Evolutionary conservation across 257 asterid species (phyloP), one percentile per base, ranked within the genome.

Genomic region (Haberlea rhodopensis): DNA sequence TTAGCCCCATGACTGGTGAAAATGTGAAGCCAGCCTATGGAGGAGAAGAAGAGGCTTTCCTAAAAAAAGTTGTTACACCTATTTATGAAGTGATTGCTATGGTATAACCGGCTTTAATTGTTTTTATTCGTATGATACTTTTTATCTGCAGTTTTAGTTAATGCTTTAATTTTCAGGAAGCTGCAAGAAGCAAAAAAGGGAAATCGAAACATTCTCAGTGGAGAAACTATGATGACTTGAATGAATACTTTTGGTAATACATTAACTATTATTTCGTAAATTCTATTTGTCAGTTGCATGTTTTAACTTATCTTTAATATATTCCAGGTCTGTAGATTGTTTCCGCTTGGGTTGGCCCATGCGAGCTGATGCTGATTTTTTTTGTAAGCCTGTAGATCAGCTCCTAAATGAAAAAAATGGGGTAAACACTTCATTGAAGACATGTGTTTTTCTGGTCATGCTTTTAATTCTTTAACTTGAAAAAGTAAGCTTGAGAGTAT

Each of bases 311-410:
- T 52, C 61, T 66, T 25, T 66, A 37, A 52, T 8, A 13, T 64
- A 53, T 25, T 74, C 28, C 73, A 92, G 99, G 99, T 87, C 99
- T 6, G 97, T 81, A 63, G 99, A 94, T 80, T 94, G 99, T 81
- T 94, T 94, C 74, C 94, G 97, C 27, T 73, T 94, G 76, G 97
- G 99, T 63, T 94, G 99, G 99, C 99, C 99, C 45, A 94, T 94
- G 99, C 99, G 97, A 3, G 97, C 97, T 65, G 95, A 94, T 83
- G 99, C 97, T 79, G 97, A 94, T 82, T 94, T 87, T 80, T 94
- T 94, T 74, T 85, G 96, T 71, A 81, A 64, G 70, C 85, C 88
- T 0, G 69, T 67, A n/a, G 86, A 75, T 66, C 75, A 61, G 65
- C 70, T 43, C 65, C 83, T 25, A 58, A 77, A 71, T 71, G 96